Evolutionary conservation across 352 stramenopile genomes (phyloP).

Genomic region (Phytophthora quininea): DNA sequence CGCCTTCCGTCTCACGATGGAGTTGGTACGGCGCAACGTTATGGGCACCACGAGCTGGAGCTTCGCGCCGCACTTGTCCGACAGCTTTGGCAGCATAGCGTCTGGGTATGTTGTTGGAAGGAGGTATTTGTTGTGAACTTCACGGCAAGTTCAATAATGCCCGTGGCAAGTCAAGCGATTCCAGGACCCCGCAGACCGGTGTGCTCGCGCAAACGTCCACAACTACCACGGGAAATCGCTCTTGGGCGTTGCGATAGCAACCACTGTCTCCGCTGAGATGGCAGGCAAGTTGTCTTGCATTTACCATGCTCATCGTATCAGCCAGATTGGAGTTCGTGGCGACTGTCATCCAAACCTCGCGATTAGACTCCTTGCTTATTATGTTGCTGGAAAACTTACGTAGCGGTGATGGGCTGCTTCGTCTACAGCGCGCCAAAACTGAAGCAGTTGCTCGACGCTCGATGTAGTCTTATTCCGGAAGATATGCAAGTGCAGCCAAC

Average conservation of each 20-base stretch:
- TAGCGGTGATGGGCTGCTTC: not conserved
- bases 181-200: not conserved
- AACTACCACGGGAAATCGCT: not conserved
- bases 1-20: constrained; percentile 18
- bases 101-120: not conserved
- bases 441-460: not conserved
- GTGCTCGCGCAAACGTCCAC: not conserved
- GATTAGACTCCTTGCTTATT: not conserved
- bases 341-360: not conserved
- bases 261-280: not conserved
- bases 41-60: constrained; percentile 23
- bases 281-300: too few species aligned
- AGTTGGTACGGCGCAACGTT: constrained; percentile 5
- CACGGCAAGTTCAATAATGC: not conserved
- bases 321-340: not conserved
- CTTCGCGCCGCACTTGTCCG: constrained; percentile 19
- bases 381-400: not conserved
- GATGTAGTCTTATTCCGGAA: not conserved
- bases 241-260: not conserved
- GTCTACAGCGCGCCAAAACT: not conserved
- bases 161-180: not conserved
- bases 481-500: too few species aligned
- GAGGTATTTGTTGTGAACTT: not conserved
- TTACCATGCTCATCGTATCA: not conserved
- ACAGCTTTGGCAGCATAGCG: constrained; percentile 29